phyloP scores from a whole-genome alignment of 805 yeast species.

The Blastobotrys mokoenaii region DNA sequence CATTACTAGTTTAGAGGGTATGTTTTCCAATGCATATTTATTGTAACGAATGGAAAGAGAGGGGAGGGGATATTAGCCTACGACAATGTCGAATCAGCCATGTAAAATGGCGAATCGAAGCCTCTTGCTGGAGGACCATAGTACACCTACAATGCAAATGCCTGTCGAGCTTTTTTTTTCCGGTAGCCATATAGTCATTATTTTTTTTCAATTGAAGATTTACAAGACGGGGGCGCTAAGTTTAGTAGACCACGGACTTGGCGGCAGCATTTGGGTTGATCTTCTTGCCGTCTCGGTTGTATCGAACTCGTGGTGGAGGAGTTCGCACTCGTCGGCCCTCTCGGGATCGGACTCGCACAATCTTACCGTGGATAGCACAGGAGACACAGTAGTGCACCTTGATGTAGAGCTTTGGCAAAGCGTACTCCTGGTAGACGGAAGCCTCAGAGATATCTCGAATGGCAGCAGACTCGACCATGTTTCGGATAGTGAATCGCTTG shows the following conservation, averaged over 20 bases:
- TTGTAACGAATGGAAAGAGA: too few species aligned
- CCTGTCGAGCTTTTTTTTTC: too few species aligned
- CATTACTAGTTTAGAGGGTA: too few species aligned
- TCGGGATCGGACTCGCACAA: slow-evolving; percentile 99
- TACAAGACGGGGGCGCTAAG: neutral
- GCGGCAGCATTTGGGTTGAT: slow-evolving; percentile 98
- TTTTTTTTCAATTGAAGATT: too few species aligned
- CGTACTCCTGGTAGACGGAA: slow-evolving; percentile 98
- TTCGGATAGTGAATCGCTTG: slow-evolving; percentile 99
- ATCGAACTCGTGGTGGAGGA: slow-evolving; percentile 99
- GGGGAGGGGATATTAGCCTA: too few species aligned
- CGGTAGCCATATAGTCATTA: too few species aligned
- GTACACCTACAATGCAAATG: too few species aligned
- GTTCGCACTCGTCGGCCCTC: slow-evolving; percentile 97
- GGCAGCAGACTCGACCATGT: slow-evolving; percentile 99
- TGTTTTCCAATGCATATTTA: too few species aligned
- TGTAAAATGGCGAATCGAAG: too few species aligned
- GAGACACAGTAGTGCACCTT: slow-evolving; percentile 99
- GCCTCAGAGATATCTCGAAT: slow-evolving; percentile 99
- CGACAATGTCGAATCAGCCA: too few species aligned
- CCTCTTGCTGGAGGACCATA: too few species aligned
- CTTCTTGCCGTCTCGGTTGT: slow-evolving; percentile 85
- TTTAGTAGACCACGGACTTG: slow-evolving; percentile 59
- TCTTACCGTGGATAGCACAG: slow-evolving; percentile 99
- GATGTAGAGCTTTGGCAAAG: slow-evolving; percentile 98